A percentile compares a stretch with the other conserved stretches of the same genome.
These are phyloP conservation scores for Phytophthora syringae DNA, from an alignment of 352 stramenopile genomes.

Conservation along the genomic window DNA sequence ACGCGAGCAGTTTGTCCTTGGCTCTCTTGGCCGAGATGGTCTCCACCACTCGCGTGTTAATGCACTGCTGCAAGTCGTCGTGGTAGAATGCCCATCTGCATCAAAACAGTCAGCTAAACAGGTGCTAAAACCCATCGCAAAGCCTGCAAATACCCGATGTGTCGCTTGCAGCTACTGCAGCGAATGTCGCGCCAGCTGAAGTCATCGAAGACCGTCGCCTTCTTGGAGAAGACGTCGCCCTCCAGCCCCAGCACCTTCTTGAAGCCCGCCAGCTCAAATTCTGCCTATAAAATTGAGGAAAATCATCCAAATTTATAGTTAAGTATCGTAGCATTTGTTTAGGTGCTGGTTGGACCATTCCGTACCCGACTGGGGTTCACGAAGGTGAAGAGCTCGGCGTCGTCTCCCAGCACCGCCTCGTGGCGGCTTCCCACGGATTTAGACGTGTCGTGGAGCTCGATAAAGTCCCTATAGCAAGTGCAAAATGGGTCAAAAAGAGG, in stretches of 20 bases:
- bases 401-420: slow-evolving; percentile 55
- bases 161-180: slow-evolving; percentile 76
- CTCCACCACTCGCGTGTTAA: slow-evolving; percentile 68
- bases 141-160: slow-evolving; percentile 59
- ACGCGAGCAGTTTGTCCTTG: slow-evolving; percentile 45
- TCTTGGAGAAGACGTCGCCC: slow-evolving; percentile 69
- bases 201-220: slow-evolving; percentile 80
- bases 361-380: slow-evolving; percentile 75
- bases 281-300: too few species aligned
- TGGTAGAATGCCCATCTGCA: slow-evolving; percentile 86
- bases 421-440: slow-evolving; percentile 67
- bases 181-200: slow-evolving; percentile 86
- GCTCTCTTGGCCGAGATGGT: slow-evolving; percentile 45
- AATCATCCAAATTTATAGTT: too few species aligned
- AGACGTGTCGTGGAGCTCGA: slow-evolving; percentile 73
- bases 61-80: slow-evolving; percentile 73
- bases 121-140: neutral
- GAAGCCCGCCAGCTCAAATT: slow-evolving; percentile 85
- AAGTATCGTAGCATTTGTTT: too few species aligned
- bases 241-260: slow-evolving; percentile 62
- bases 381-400: slow-evolving; percentile 76
- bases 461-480: slow-evolving; percentile 59
- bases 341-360: too few species aligned
- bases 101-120: slow-evolving; percentile 3
- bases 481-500: slow-evolving; percentile 16